Evolutionary conservation across 768 basidiomycete genomes (phyloP).

Genomic region (Antrodiella citrinella): DNA sequence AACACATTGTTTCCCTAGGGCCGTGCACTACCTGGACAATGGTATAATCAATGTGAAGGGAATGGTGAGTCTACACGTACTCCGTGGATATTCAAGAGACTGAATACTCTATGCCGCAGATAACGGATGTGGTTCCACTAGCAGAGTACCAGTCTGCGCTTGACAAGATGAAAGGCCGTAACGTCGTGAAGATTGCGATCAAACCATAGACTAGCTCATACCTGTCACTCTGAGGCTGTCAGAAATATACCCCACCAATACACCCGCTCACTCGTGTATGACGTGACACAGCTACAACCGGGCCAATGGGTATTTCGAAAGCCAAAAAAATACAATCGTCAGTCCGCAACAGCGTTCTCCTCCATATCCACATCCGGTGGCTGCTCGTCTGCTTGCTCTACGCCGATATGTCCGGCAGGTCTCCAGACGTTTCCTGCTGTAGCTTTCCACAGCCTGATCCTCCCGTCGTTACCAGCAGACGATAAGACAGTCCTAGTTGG

Average conservation of each 20-base stretch:
- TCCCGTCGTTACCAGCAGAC: constrained; percentile 76
- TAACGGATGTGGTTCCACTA: constrained; percentile 51
- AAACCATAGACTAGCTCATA: no score
- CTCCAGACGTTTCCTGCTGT: constrained; percentile 81
- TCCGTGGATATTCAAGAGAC: no score
- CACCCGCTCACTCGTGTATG: no score
- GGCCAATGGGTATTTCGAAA: background rate
- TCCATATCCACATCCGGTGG: constrained; percentile 39
- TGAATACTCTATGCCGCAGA: constrained; percentile 19
- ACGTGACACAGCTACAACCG: no score
- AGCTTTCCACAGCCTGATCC: constrained; percentile 80
- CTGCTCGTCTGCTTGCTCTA: constrained; percentile 61
- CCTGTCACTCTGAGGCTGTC: no score
- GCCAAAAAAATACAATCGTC: constrained; percentile 3
- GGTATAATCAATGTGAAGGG: constrained; percentile 79
- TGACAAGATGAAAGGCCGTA: constrained; percentile 58
- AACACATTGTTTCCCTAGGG: constrained; percentile 84
- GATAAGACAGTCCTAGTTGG: constrained; percentile 67
- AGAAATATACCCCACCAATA: no score
- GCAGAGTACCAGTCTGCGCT: constrained; percentile 58
- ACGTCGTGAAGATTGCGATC: constrained; percentile 43
- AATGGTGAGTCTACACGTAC: constrained; percentile 58
- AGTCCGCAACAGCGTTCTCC: constrained; percentile 29
- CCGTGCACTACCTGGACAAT: constrained; percentile 81
- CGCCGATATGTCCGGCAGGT: constrained; percentile 72